phyloP scores from a whole-genome alignment of 331 rosid genomes.

The Stylosanthes scabra region DNA sequence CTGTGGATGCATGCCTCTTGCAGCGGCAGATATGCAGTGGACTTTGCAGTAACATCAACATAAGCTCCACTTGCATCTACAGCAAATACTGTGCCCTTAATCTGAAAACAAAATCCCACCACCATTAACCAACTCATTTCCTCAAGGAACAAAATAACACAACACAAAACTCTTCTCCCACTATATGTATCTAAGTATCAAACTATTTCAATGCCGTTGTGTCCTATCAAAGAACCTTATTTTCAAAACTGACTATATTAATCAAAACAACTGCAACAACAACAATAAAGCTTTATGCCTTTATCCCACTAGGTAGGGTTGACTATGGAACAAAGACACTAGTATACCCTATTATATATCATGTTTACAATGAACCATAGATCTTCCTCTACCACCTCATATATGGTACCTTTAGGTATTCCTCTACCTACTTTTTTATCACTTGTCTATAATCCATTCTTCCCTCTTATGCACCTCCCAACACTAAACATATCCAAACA shows the following conservation, averaged over 20 bases:
- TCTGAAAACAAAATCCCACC: constrained; percentile 50
- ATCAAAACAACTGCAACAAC: no score
- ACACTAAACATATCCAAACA: background rate
- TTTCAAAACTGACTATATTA: no score
- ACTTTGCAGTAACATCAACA: constrained; percentile 80
- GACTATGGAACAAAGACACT: no score
- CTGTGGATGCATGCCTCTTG: constrained; percentile 67
- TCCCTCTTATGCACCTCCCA: no score
- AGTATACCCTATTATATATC: no score
- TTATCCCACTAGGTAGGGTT: no score
- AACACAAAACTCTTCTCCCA: background rate
- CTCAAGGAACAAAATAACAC: constrained; percentile 6
- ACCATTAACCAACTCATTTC: constrained; percentile 25
- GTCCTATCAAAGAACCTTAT: background rate
- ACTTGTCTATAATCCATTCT: no score
- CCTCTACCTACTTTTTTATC: no score
- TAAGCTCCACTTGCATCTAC: constrained; percentile 73
- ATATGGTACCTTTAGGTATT: no score
- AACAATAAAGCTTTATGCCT: no score
- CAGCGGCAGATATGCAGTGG: constrained; percentile 76
- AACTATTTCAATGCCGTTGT: background rate
- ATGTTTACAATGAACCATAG: no score
- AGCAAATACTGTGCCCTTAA: constrained; percentile 72
- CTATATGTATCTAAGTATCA: background rate
- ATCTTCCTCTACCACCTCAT: no score